Evolutionary conservation across 164 flowering plant genomes (phyloP), one percentile per base, ranked within the genome.

Genomic region (Macadamia integrifolia): DNA sequence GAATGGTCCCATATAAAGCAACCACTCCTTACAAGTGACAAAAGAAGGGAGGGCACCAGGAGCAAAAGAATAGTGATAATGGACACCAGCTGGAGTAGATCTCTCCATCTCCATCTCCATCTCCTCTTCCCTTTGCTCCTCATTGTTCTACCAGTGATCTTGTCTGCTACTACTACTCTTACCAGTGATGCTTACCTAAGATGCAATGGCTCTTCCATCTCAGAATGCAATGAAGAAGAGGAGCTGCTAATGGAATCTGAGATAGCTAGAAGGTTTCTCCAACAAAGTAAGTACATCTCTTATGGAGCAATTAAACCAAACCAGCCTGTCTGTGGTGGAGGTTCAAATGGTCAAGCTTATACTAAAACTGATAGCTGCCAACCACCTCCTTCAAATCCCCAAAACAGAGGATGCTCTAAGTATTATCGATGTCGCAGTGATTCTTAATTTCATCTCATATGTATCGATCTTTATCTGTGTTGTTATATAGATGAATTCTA

Each of bases 201-300:
- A 9, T 77, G 83, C 79, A 80, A 80, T 57, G 80, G 76, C 7
- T 80, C 83, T 10, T 80, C 83, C 23, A 80, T 76, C 43, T 75
- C 81, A 9, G 83, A 74, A 64, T 79, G 82, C 71, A 44, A 68
- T 11, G 70, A 67, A 57, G 77, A 78, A 28, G n/a, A 59, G 0
- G 83, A 80, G 80, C 18, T 75, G 52, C 12, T 75, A 58, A 78
- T 81, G 85, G 84, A 75, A 29, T 80, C 87, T 0, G 87, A 83
- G 18, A 77, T 68, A 1, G 73, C 73, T 61, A 23, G 76, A 62
- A 77, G 84, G 71, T 40, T 83, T 72, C 76, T 85, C 17, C 71
- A 65, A 56, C 60, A 63, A 73, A 69, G 66, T 9, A 81, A 18
- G 32, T 76, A 75, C 66, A 77, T 79, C 56, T 68, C 80, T 1